phyloP scores from a whole-genome alignment of 805 yeast genomes.

The Wickerhamiella australiensis region DNA sequence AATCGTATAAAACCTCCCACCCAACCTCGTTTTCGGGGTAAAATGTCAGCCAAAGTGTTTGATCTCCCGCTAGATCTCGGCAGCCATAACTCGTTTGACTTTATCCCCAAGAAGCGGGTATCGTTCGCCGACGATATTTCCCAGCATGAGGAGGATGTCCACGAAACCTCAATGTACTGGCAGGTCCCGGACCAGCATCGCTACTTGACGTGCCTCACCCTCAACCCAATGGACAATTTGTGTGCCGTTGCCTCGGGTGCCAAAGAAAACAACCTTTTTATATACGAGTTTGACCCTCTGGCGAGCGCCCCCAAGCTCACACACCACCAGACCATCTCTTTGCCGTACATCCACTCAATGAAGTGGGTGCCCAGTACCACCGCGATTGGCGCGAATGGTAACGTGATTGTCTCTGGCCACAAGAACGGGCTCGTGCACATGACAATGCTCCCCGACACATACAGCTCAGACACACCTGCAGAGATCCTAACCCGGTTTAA shows the following conservation, averaged over 20 bases:
- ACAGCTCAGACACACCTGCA: conserved; percentile 40
- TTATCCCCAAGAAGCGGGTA: background rate
- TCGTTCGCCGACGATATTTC: background rate
- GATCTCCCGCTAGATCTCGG: conserved; percentile 6
- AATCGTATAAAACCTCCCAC: background rate
- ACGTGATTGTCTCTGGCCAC: conserved; percentile 53
- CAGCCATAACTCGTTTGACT: background rate
- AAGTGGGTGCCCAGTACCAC: conserved; percentile 31
- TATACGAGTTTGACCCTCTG: conserved; percentile 37
- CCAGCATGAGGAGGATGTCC: background rate
- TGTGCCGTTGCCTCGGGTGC: conserved; percentile 48
- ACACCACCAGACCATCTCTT: conserved; percentile 47
- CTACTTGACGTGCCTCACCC: conserved; percentile 29
- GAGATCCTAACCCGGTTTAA: conserved; percentile 68
- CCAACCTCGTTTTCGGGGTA: background rate
- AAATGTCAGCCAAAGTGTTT: background rate
- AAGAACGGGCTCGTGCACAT: conserved; percentile 62
- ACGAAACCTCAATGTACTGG: conserved; percentile 26
- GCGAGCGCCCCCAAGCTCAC: conserved; percentile 32
- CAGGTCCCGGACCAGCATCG: conserved; percentile 29
- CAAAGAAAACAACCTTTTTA: conserved; percentile 36
- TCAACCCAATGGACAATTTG: conserved; percentile 30
- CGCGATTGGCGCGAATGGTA: conserved; percentile 33
- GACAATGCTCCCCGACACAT: conserved; percentile 50
- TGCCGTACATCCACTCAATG: conserved; percentile 42